Evolutionary conservation across 2,329 filamentous ascomycete species (phyloP), one percentile per base, ranked within the genome.

Genomic region (Talaromyces atroroseus): DNA sequence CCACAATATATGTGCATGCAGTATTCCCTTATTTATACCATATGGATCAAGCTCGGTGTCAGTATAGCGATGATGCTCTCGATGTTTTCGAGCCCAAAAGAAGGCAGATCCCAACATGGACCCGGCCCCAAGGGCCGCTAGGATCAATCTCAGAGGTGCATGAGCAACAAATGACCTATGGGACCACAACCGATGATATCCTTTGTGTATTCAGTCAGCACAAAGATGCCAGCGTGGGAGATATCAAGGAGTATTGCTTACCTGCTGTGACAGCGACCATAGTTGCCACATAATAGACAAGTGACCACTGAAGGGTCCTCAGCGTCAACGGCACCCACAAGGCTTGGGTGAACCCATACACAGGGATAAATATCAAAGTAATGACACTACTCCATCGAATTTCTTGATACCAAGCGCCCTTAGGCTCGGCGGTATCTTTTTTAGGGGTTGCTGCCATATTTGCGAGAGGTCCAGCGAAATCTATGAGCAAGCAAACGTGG

Each of bases 1-100:
- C 90, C 90, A 95, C 66, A 90, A 90, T 57, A 95, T 78, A 77
- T 90, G 87, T 53, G 83, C 90, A 82, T 92, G 92, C 64, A 90
- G 76, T 50, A 94, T 81, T 64, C 90, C 90, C 80, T 95, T 95
- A 76, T 89, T 86, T 65, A 95, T 90, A 23, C 88, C 92, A 80
- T 95, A 95, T 50, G 90, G 90, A 65, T 95, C 90, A 80, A 94
- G 94, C 38, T 92, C 88, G 68, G 90, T 95, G 71, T 95, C 90
- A 78, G 90, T 95, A 74, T 94, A 95, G 66, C 90, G 84, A 80
- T 95, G 90, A 74, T 95, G 90, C 67, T 89, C 88, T 64, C 90
- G 86, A 77, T 95, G 90, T 69, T 87, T 89, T 66, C 88, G 84
- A 59, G 89, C 85, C 90, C 90, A 95, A 89, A 90, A 95, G 73